Conservation (phyloP, 2,329 filamentous ascomycete species). For the Arthrobotrys conoides region DNA sequence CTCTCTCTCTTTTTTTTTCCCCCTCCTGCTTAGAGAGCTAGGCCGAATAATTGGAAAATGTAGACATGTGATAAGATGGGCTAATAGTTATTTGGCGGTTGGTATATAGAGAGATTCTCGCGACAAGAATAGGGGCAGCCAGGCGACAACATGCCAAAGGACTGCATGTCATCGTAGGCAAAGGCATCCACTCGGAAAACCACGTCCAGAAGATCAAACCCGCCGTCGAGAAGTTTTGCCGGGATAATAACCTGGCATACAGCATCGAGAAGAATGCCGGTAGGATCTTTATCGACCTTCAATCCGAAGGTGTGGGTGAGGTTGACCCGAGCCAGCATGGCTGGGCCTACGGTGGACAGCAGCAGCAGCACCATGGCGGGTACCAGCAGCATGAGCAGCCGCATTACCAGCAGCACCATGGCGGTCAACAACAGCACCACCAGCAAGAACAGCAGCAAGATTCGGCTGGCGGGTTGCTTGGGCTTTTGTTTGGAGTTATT, state of each 20-base stretch:
- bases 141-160: constrained; percentile 81
- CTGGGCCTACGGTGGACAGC: constrained; percentile 66
- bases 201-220: constrained; percentile 96
- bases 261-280: constrained; percentile 90
- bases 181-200: constrained; percentile 86
- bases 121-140: constrained; percentile 85
- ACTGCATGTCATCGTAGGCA: constrained; percentile 95
- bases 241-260: constrained; percentile 84
- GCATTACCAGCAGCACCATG: constrained; percentile 67
- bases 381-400: constrained; percentile 68
- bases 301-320: constrained; percentile 70
- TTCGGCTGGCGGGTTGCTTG: constrained; percentile 33
- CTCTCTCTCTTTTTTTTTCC: background rate
- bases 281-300: constrained; percentile 86
- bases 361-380: constrained; percentile 64
- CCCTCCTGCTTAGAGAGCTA: too few relatives aligned
- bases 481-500: constrained; percentile 46
- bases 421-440: background rate
- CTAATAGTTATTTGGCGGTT: background rate
- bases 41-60: background rate
- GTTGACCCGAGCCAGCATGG: constrained; percentile 65
- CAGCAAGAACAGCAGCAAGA: constrained; percentile 66
- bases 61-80: background rate
- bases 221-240: constrained; percentile 88
- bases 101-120: constrained; percentile 76